Evolutionary conservation across 2,329 filamentous ascomycete genomes (phyloP), one percentile per base, ranked within the genome.

Genomic region (Colletotrichum cordylinicola): DNA sequence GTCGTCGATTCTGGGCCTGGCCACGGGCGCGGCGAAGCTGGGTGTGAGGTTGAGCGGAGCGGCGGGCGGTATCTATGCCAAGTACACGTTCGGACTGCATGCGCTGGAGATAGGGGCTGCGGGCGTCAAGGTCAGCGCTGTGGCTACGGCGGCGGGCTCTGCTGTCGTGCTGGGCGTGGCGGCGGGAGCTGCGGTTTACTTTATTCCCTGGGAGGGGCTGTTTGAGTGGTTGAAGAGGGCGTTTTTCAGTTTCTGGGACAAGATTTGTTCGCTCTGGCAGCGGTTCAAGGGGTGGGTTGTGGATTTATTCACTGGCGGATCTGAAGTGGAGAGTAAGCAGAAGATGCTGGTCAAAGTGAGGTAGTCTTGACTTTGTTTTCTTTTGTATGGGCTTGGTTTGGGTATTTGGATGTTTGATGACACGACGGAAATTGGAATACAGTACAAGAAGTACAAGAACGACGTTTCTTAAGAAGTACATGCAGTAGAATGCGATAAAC

Each of bases 161-260:
- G 60, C 69, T 24, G 48, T 72, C 13, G 60, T 72, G 16, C 69
- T 72, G 8, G 69, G 69, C 4, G 69, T 72, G n/a, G 69, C 35
- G 13, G 61, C 69, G 24, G 69, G 56, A 18, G 69, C 69, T 16
- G 69, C 69, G 69, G 61, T 72, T 8, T 72, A 72, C 37, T 72
- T 72, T 29, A 72, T 72, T 4, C 69, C 69, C 13, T 72, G 69
- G 69, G 69, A 72, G 29, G 66, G 69, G 18, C 56, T 72, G 21
- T 72, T 72, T 43, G 61, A 12, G 4, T 72, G 69, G 69, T 67
- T 72, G 69, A 72, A 72, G 61, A 24, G 48, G 29, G 69, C 69
- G 0, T 39, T 72, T 33, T 52, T n/a, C 6, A 55, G 60, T 18
- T 35, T 72, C 3, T 72, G 69, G 69, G 69, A 72, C n/a, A 72